Conservation (phyloP, 148 eudicot genomes). For the Cornus controversa region DNA sequence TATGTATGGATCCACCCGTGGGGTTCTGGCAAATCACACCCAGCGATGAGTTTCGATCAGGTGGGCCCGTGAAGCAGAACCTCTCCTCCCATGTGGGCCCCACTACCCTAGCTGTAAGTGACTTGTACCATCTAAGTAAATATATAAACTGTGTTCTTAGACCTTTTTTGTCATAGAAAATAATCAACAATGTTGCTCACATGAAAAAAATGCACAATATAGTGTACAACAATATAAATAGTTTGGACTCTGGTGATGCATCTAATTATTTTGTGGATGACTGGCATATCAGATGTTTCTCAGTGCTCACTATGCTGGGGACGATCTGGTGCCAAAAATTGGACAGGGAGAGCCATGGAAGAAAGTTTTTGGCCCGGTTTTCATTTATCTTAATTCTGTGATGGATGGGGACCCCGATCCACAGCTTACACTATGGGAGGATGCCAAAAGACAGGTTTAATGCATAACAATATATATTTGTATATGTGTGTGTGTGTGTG, state of each 20-base stretch:
- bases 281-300: conserved; percentile 58
- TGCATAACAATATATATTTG: background rate
- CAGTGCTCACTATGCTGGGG: conserved; percentile 85
- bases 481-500: background rate
- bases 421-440: conserved; percentile 67
- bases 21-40: conserved; percentile 92
- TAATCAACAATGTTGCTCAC: background rate
- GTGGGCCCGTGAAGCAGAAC: conserved; percentile 82
- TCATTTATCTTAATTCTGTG: conserved; percentile 68
- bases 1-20: conserved; percentile 53
- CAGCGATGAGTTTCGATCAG: conserved; percentile 73
- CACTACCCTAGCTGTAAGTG: conserved; percentile 58
- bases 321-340: conserved; percentile 64
- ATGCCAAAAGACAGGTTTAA: conserved; percentile 81
- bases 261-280: background rate
- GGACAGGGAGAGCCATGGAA: conserved; percentile 80
- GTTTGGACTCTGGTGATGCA: background rate
- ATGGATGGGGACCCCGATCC: conserved; percentile 51
- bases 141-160: background rate
- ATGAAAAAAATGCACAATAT: too few species aligned
- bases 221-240: background rate
- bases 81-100: conserved; percentile 95
- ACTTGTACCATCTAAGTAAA: background rate
- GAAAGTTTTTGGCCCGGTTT: conserved; percentile 93
- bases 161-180: background rate